phyloP scores from a whole-genome alignment of 805 yeast genomes.

The Pichia cabralensis region DNA sequence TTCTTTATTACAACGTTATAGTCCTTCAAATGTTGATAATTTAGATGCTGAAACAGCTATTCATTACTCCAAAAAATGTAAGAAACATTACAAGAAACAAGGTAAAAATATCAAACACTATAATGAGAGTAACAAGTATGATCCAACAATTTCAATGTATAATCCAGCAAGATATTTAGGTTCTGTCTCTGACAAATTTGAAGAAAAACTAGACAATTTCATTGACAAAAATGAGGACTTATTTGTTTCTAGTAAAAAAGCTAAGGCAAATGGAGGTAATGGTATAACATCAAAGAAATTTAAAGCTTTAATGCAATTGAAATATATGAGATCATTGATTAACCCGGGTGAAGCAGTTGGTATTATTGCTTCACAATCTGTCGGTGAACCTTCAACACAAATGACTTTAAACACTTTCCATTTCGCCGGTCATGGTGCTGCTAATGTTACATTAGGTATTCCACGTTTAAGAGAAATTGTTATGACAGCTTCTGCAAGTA shows the following conservation, averaged over 20 bases:
- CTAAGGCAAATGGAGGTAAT: conserved; percentile 36
- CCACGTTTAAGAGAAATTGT: conserved; percentile 99
- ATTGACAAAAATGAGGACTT: conserved; percentile 44
- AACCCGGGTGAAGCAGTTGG: conserved; percentile 99
- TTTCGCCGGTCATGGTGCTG: conserved; percentile 99
- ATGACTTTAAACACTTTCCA: conserved; percentile 97
- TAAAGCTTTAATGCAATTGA: conserved; percentile 94
- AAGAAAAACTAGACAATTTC: conserved; percentile 65
- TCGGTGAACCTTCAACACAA: conserved; percentile 99
- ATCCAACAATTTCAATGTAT: conserved; percentile 77
- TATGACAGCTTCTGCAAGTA: conserved; percentile 95
- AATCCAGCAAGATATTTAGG: conserved; percentile 90
- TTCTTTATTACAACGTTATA: conserved; percentile 75
- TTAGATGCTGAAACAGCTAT: conserved; percentile 80
- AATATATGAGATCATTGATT: conserved; percentile 91
- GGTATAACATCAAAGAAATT: conserved; percentile 70
- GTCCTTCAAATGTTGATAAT: conserved; percentile 67
- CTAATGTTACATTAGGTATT: conserved; percentile 97
- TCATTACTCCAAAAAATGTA: conserved; percentile 70
- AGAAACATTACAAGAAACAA: conserved; percentile 62
- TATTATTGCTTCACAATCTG: conserved; percentile 94
- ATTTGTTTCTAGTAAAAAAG: conserved; percentile 46
- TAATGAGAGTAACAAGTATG: conserved; percentile 54
- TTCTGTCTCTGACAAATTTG: conserved; percentile 84
- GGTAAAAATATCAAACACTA: conserved; percentile 53